Evolutionary conservation across 257 asterid species (phyloP).

Genomic region (Ligustrum vulgare): DNA sequence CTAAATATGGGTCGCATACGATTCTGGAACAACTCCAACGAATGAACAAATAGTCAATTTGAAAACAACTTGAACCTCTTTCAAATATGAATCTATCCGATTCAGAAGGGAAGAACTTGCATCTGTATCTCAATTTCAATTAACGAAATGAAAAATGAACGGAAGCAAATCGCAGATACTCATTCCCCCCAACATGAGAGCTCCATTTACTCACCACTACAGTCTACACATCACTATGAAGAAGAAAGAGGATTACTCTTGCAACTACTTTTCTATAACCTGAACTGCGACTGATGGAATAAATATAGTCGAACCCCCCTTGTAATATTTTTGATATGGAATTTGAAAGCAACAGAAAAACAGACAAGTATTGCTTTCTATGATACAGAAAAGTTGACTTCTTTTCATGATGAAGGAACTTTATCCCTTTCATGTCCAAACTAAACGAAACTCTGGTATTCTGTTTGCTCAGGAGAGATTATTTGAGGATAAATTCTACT

Average conservation of each 20-base stretch:
- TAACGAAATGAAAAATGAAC: not conserved
- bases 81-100: too few species aligned
- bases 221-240: not conserved
- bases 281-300: not conserved
- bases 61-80: too few species aligned
- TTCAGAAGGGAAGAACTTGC: too few species aligned
- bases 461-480: not conserved
- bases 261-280: too few species aligned
- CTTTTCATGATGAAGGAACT: not conserved
- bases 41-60: too few species aligned
- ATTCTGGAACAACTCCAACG: too few species aligned
- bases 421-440: slow-evolving; percentile 9
- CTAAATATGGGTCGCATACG: too few species aligned
- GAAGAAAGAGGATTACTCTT: too few species aligned
- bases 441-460: slow-evolving; percentile 20
- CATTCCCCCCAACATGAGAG: not conserved
- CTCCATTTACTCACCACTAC: not conserved
- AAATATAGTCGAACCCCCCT: not conserved
- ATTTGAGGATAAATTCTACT: too few species aligned
- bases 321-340: not conserved
- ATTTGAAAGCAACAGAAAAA: slow-evolving; percentile 3
- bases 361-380: not conserved
- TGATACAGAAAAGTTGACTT: slow-evolving; percentile 8
- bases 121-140: too few species aligned
- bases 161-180: not conserved